phyloP scores from a whole-genome alignment of 768 basidiomycete genomes.

The Russula foetens region DNA sequence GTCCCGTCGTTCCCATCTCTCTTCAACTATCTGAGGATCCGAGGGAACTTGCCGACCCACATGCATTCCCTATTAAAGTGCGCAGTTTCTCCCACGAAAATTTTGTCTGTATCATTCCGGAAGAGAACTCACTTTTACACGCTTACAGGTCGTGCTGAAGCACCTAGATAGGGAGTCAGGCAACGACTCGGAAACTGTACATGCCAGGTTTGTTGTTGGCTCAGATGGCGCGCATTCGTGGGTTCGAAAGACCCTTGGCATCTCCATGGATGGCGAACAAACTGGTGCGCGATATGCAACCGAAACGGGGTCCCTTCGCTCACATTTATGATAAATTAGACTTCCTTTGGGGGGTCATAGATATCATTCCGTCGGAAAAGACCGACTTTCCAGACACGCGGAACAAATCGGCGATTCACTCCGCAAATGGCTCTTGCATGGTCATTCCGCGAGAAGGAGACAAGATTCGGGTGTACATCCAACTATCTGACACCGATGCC shows the following conservation, averaged over 20 bases:
- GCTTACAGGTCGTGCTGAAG: conserved; percentile 41
- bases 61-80: conserved; percentile 30
- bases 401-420: conserved; percentile 41
- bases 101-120: too few relatives aligned
- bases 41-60: conserved; percentile 22
- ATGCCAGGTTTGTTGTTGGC: conserved; percentile 70
- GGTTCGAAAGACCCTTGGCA: conserved; percentile 60
- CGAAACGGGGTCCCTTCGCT: background rate
- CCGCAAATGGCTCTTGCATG: conserved; percentile 41
- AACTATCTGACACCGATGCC: conserved; percentile 34
- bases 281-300: conserved; percentile 26
- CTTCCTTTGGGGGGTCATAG: conserved; percentile 79
- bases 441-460: conserved; percentile 44
- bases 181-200: conserved; percentile 45
- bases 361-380: conserved; percentile 33
- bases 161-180: conserved; percentile 29
- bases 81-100: background rate
- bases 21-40: conserved; percentile 39
- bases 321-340: conserved; percentile 28
- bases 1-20: conserved; percentile 42
- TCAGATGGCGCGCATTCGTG: conserved; percentile 80
- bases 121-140: background rate
- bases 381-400: conserved; percentile 51
- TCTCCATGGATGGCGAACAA: conserved; percentile 73
- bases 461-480: conserved; percentile 28